Percentiles rank a stretch among this genome's conserved stretches.
These are phyloP conservation scores for Binderoboletus segoi DNA, from an alignment of 1,284 basidiomycete genomes.

Conservation along the genomic window DNA sequence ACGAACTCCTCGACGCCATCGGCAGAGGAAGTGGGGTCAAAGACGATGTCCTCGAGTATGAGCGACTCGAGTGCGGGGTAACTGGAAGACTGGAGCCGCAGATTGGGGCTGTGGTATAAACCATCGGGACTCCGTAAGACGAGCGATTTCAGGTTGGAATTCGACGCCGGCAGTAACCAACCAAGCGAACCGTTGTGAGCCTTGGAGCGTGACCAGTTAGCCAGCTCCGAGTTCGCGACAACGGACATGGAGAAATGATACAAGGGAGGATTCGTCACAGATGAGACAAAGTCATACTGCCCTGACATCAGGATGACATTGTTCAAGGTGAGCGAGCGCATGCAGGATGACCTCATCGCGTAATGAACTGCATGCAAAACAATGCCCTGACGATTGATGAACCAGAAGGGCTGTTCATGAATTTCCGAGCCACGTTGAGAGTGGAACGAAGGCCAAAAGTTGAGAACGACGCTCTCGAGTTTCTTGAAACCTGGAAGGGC, in stretches of 20 bases:
- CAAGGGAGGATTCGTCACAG: conserved; percentile 29
- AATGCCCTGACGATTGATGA: conserved; percentile 31
- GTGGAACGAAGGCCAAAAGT: conserved; percentile 35
- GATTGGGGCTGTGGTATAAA: conserved; percentile 30
- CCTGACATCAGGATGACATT: conserved; percentile 29
- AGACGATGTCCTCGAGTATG: conserved; percentile 34
- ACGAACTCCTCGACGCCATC: conserved; percentile 35
- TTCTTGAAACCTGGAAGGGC: conserved; percentile 24
- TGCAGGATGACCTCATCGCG: conserved; percentile 22
- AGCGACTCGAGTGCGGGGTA: conserved; percentile 33
- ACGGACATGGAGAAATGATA: conserved; percentile 34
- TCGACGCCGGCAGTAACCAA: conserved; percentile 28
- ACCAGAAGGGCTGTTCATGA: conserved; percentile 35
- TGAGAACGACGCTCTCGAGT: conserved; percentile 27
- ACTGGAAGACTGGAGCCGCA: conserved; percentile 18
- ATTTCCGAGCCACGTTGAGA: conserved; percentile 29
- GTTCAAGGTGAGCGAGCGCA: conserved; percentile 29
- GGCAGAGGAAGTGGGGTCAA: conserved; percentile 23
- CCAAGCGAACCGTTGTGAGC: conserved; percentile 28
- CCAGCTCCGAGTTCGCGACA: conserved; percentile 34
- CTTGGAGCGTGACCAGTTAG: conserved; percentile 35
- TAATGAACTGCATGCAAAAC: conserved; percentile 30
- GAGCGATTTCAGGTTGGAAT: conserved; percentile 25
- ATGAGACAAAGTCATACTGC: conserved; percentile 32
- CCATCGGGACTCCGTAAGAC: conserved; percentile 31